phyloP scores from a whole-genome alignment of 2,329 filamentous ascomycete species.

The Sporothrix dimorphospora region DNA sequence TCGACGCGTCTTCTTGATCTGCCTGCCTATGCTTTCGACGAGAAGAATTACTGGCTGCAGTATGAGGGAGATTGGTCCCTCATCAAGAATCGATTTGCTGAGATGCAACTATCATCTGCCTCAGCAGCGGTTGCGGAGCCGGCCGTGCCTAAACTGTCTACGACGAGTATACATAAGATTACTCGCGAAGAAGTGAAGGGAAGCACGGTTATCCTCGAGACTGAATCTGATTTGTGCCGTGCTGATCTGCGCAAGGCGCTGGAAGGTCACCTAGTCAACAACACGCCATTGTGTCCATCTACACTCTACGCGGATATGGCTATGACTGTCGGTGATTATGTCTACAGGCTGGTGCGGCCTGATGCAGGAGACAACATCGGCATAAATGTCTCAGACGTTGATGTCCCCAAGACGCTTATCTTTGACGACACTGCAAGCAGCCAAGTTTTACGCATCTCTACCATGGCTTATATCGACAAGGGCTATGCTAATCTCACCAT shows the following conservation, averaged over 20 bases:
- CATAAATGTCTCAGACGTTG: constrained; percentile 67
- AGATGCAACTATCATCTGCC: constrained; percentile 38
- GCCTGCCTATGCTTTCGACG: constrained; percentile 72
- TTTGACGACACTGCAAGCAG: constrained; percentile 49
- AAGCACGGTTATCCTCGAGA: constrained; percentile 61
- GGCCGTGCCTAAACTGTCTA: constrained; percentile 61
- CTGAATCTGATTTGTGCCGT: constrained; percentile 68
- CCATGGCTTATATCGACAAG: constrained; percentile 60
- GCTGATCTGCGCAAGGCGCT: constrained; percentile 64
- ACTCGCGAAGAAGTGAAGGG: constrained; percentile 65
- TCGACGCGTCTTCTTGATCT: constrained; percentile 59
- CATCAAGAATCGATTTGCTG: constrained; percentile 65
- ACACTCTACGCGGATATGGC: constrained; percentile 55
- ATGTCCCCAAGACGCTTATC: constrained; percentile 72
- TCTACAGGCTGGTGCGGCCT: constrained; percentile 65
- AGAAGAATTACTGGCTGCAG: constrained; percentile 70
- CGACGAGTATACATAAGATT: constrained; percentile 67
- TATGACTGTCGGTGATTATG: constrained; percentile 64
- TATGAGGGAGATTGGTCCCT: constrained; percentile 72
- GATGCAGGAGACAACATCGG: constrained; percentile 54
- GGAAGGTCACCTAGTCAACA: constrained; percentile 69
- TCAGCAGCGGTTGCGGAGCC: constrained; percentile 40
- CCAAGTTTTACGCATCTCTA: constrained; percentile 64
- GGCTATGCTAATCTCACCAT: constrained; percentile 61
- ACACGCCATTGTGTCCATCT: constrained; percentile 67